These are phyloP conservation scores for Phellinidium pouzarii DNA, from an alignment of 1,284 basidiomycete genomes.

Conservation along the genomic window DNA sequence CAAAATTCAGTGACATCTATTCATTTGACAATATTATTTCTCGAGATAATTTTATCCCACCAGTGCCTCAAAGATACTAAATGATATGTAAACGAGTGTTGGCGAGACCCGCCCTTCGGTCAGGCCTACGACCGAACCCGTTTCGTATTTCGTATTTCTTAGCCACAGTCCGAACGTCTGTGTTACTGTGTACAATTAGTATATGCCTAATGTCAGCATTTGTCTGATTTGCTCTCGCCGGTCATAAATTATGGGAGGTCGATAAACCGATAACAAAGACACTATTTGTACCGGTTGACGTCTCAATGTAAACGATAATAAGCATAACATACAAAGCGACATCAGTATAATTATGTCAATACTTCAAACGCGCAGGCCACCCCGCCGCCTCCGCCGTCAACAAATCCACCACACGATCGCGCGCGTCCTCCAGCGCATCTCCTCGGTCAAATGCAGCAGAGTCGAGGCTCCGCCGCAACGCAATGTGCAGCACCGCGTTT, in stretches of 20 bases:
- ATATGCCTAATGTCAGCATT: too few relatives aligned
- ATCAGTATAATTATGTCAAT: background rate
- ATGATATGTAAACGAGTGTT: too few relatives aligned
- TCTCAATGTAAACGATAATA: too few relatives aligned
- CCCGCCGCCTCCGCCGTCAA: conserved; percentile 8
- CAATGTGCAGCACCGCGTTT: conserved; percentile 34
- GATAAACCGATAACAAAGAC: background rate
- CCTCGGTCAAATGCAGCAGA: conserved; percentile 50
- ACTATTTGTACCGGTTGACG: too few relatives aligned
- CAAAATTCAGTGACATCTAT: too few relatives aligned
- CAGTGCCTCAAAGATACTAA: too few relatives aligned
- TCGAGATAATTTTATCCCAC: too few relatives aligned
- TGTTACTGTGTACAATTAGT: background rate
- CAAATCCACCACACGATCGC: conserved; percentile 56
- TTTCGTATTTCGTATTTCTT: background rate
- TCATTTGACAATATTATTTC: too few relatives aligned
- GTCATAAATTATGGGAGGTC: background rate
- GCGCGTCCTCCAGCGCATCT: conserved; percentile 50
- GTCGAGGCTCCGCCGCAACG: conserved; percentile 47
- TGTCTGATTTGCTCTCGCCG: too few relatives aligned
- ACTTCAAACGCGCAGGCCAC: conserved; percentile 7
- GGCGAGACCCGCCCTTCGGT: too few relatives aligned
- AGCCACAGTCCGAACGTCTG: background rate
- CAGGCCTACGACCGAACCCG: too few relatives aligned
- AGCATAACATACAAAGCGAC: too few relatives aligned